Evolutionary conservation across 257 asterid species (phyloP), one percentile per base, ranked within the genome.

Genomic region (Jacaranda copaia): DNA sequence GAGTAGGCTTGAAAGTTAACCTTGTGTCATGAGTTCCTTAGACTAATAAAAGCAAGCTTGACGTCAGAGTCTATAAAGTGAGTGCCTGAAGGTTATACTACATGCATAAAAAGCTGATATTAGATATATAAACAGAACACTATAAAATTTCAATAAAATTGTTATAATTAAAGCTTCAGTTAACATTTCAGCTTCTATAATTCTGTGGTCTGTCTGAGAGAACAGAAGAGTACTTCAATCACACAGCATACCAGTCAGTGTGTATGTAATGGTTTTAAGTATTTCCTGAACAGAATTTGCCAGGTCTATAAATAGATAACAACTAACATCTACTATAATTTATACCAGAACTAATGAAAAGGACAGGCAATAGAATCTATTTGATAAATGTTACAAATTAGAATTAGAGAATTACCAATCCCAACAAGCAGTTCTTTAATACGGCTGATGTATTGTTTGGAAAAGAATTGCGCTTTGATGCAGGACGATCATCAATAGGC

Each of bases 371-470:
- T 35, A 25, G 6, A 69, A 76, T 71, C 72, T 42, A 69, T 18
- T 38, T 10, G 16, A 73, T 60, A 74, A 51, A 38, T 45, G 36
- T 38, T 19, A 72, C 36, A 25, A 64, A 36, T 55, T 36, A 77
- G 36, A 77, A 65, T 63, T 53, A n/a, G 83, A 88, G 49, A 43
- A 67, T 80, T 90, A 94, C 98, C 98, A 81, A 81, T 75, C 87
- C 83, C 83, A 94, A 72, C 77, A 92, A 81, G 94, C 97, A 92
- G 79, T 83, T 88, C 87, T 82, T 87, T 9, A 78, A 46, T 71
- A 70, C 72, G 14, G 69, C 60, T 16, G 86, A 62, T 62, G 83
- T 49, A 77, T 74, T 66, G 51, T 64, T 65, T n/a, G 81, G 63
- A 58, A 81, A 70, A 58, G 79, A 79, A 64, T 81, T 76, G 62